Conservation (phyloP, 2,329 filamentous ascomycete species). For the Macrophomina pseudophaseolina region DNA sequence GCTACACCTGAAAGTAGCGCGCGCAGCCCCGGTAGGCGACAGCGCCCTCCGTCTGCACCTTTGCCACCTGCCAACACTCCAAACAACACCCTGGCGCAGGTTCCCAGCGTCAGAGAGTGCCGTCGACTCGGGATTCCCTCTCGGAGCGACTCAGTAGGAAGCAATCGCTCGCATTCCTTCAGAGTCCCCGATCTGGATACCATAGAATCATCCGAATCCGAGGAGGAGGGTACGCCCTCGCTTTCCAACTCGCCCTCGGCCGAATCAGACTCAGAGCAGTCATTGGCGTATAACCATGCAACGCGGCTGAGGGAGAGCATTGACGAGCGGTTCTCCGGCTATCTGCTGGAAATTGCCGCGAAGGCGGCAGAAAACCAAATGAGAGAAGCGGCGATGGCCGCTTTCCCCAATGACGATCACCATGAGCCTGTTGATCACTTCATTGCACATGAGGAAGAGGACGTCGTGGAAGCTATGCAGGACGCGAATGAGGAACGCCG, state of each 20-base stretch:
- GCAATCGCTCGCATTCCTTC: conserved; percentile 59
- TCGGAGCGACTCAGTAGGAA: conserved; percentile 40
- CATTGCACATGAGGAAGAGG: conserved; percentile 64
- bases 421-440: conserved; percentile 76
- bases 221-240: conserved; percentile 54
- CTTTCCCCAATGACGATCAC: conserved; percentile 73
- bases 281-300: conserved; percentile 56
- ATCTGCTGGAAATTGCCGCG: conserved; percentile 78
- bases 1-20: conserved; percentile 59
- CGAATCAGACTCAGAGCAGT: conserved; percentile 51
- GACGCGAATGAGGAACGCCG: conserved; percentile 46
- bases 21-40: conserved; percentile 34
- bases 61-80: conserved; percentile 47
- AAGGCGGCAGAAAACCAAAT: conserved; percentile 81
- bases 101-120: conserved; percentile 44
- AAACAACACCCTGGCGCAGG: conserved; percentile 36
- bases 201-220: conserved; percentile 66
- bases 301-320: conserved; percentile 67
- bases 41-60: conserved; percentile 61
- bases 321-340: conserved; percentile 76
- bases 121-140: conserved; percentile 40
- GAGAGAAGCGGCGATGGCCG: conserved; percentile 75
- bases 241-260: conserved; percentile 52
- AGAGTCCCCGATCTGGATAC: conserved; percentile 65
- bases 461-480: conserved; percentile 53